Percentiles rank a stretch among this genome's conserved stretches.
These are phyloP conservation scores for Carpinus fangiana DNA, from an alignment of 306 rosid species.

Conservation along the genomic window DNA sequence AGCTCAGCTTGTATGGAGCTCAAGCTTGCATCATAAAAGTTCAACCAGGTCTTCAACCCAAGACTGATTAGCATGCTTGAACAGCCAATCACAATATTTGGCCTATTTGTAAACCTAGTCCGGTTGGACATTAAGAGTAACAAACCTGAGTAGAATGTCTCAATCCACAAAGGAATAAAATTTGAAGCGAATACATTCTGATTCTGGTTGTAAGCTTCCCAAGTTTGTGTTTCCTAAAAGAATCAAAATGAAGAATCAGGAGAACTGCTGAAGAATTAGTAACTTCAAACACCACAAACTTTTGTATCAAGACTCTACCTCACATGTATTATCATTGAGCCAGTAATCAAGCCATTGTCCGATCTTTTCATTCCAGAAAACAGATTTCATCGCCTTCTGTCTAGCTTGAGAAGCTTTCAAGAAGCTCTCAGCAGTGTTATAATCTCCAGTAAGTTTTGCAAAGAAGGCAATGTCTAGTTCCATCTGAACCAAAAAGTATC, in stretches of 20 bases:
- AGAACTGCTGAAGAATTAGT: constrained; percentile 11
- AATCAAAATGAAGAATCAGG: constrained; percentile 25
- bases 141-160: constrained; percentile 75
- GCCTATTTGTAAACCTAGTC: neutral
- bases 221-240: constrained; percentile 50
- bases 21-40: constrained; percentile 10
- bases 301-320: constrained; percentile 32
- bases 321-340: constrained; percentile 44
- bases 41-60: constrained; percentile 3
- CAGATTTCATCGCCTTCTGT: constrained; percentile 57
- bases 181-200: constrained; percentile 72
- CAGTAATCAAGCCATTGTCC: constrained; percentile 93
- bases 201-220: constrained; percentile 72
- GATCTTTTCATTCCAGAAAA: constrained; percentile 73
- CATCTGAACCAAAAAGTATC: constrained; percentile 55
- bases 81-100: constrained; percentile 4
- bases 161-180: constrained; percentile 84
- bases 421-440: constrained; percentile 40
- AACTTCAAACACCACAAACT: constrained; percentile 14
- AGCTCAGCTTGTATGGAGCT: neutral
- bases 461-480: constrained; percentile 75
- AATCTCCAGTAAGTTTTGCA: constrained; percentile 69
- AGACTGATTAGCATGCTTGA: neutral
- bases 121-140: constrained; percentile 10
- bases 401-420: constrained; percentile 53